These are phyloP conservation scores for Spathaspora gorwiae DNA, from an alignment of 805 yeast genomes.

Conservation along the genomic window DNA sequence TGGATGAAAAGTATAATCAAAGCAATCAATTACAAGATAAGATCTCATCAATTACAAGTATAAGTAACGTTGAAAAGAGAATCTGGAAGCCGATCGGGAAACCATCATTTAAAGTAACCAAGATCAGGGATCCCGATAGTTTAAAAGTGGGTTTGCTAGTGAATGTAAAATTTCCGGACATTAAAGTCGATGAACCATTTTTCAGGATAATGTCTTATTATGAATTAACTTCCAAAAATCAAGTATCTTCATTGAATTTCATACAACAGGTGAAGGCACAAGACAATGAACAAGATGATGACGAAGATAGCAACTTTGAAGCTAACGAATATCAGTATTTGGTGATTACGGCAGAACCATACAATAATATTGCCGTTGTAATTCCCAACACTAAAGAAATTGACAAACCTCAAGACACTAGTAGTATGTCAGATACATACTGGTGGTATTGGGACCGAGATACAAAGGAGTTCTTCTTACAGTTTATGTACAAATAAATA, in stretches of 20 bases:
- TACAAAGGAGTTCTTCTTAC: slow-evolving; percentile 63
- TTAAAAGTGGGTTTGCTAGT: slow-evolving; percentile 62
- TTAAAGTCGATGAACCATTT: slow-evolving; percentile 50
- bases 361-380: slow-evolving; percentile 73
- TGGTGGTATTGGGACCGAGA: slow-evolving; percentile 79
- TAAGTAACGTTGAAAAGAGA: slow-evolving; percentile 39
- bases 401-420: slow-evolving; percentile 25
- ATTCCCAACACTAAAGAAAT: slow-evolving; percentile 61
- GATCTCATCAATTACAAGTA: slow-evolving; percentile 19
- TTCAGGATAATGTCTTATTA: slow-evolving; percentile 74
- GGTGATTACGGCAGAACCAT: slow-evolving; percentile 85
- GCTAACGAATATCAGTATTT: slow-evolving; percentile 57
- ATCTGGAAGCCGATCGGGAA: slow-evolving; percentile 60
- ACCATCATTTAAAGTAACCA: slow-evolving; percentile 67
- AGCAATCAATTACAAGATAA: slow-evolving; percentile 11
- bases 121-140: slow-evolving; percentile 60
- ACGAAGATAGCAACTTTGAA: slow-evolving; percentile 15
- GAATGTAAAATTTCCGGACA: slow-evolving; percentile 52
- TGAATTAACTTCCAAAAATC: slow-evolving; percentile 50
- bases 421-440: slow-evolving; percentile 28
- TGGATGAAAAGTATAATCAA: slow-evolving; percentile 30
- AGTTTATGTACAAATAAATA: slow-evolving; percentile 48
- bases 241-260: slow-evolving; percentile 20
- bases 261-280: slow-evolving; percentile 8
- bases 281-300: slow-evolving; percentile 10